Evolutionary conservation across 202 grass and related monocot species (phyloP).

Genomic region (Zoysia matrella): DNA sequence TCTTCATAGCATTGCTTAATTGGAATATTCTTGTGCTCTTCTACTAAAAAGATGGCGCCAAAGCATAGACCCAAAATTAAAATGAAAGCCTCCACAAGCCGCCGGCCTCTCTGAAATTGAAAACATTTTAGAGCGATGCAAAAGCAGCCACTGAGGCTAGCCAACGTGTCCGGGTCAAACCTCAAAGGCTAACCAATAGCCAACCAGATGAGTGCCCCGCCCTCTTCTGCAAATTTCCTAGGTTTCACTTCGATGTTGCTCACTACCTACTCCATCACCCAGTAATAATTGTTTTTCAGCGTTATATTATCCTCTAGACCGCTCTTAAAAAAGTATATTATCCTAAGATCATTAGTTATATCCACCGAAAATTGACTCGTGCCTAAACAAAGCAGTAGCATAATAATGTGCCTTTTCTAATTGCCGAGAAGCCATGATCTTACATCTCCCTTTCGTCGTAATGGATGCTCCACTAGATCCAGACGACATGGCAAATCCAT

Average conservation of each 20-base stretch:
- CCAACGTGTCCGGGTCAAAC: conserved; percentile 9
- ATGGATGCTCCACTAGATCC: conserved; percentile 22
- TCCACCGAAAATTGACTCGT: background rate
- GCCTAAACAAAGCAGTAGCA: background rate
- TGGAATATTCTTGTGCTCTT: no score
- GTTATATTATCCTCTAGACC: background rate
- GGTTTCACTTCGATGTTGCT: background rate
- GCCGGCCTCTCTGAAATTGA: conserved; percentile 37
- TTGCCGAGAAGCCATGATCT: background rate
- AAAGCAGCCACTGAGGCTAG: conserved; percentile 30
- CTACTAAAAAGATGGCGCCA: background rate
- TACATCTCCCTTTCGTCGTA: background rate
- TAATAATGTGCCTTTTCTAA: background rate
- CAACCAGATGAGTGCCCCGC: conserved; percentile 2
- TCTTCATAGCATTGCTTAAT: no score
- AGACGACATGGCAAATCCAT: background rate
- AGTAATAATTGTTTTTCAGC: background rate
- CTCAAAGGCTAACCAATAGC: conserved; percentile 26
- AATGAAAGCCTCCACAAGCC: conserved; percentile 10
- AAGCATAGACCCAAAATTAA: conserved; percentile 30
- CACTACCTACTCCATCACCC: background rate
- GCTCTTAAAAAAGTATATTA: background rate
- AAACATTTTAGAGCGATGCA: conserved; percentile 33
- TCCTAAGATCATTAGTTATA: background rate
- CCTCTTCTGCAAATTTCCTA: background rate